Evolutionary conservation across 83 land plant genomes (phyloP), one percentile per base, ranked within the genome.

Genomic region (Thuja plicata): DNA sequence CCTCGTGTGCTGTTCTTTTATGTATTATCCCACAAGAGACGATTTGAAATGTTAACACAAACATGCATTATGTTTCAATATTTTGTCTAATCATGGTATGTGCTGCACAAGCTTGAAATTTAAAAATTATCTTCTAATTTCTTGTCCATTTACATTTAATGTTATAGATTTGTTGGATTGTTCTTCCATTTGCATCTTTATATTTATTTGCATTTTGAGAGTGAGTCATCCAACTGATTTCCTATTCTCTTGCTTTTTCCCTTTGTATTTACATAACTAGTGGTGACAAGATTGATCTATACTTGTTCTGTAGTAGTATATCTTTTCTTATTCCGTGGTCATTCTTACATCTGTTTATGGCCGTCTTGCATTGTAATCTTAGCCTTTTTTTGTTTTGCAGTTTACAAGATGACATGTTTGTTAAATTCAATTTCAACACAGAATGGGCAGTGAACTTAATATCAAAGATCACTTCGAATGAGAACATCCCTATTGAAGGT

Each of bases 361-460:
- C 45, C 32, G 2, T 38, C 45, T 81, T 81, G 50, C 41, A 41
- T n/a, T 46, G 24, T 83, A 83, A 83, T 46, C 11, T 41, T 80
- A 11, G 30, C 34, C 10, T 46, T 19, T 83, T 11, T 83, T 32
- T 70, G 60, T 27, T 46, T 52, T 84, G 73, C 91, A 96, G 96
- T 90, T 91, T 94, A 84, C 93, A 96, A 88, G 99, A 97, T 92
- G 99, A 97, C 87, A 97, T 97, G 96, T 96, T 97, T 89, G 92
- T 93, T 86, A 97, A 97, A 92, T 97, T 96, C 92, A 95, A 95
- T 91, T 93, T 94, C 86, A 95, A 95, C 66, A 94, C 94, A 54
- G 98, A 94, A 48, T 96, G 97, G 96, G 99, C 99, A 85, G 95
- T 95, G 74, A 93, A 84, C 57, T 92, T 97, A 62, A 95, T 97